phyloP scores from a whole-genome alignment of 345 rosid genomes.

The Eucalyptus melliodora region DNA sequence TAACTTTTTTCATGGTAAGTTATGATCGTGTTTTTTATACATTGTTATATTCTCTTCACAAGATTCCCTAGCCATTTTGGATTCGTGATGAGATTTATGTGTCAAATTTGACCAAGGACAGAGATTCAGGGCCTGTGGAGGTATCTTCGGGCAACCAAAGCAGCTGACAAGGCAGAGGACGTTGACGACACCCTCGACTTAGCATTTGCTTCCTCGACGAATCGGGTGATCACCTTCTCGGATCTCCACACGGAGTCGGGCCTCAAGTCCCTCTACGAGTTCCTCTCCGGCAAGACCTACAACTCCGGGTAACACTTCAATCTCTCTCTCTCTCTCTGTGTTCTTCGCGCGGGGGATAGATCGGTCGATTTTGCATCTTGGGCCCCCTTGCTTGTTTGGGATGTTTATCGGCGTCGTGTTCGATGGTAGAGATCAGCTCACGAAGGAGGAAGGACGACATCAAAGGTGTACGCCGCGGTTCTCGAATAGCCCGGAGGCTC shows the following conservation, averaged over 20 bases:
- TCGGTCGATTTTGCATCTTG: neutral
- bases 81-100: neutral
- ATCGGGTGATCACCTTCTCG: too few relatives aligned
- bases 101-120: neutral
- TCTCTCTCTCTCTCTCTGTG: too few relatives aligned
- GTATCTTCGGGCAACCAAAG: conserved; percentile 68
- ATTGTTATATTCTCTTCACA: neutral
- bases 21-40: neutral
- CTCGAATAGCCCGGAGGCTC: conserved; percentile 39
- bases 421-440: conserved; percentile 24
- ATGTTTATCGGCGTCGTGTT: neutral
- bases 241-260: conserved; percentile 4
- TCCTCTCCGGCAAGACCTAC: neutral
- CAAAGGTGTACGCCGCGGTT: conserved; percentile 73
- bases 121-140: conserved; percentile 45
- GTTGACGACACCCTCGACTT: neutral
- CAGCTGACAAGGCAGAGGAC: conserved; percentile 56
- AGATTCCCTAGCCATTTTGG: neutral
- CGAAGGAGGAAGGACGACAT: conserved; percentile 44
- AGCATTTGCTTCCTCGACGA: conserved; percentile 66
- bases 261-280: too few relatives aligned
- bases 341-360: neutral
- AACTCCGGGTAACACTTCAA: conserved; percentile 42
- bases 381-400: neutral
- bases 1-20: neutral